Evolutionary conservation across 148 eudicot genomes (phyloP).

Genomic region (Cornus florida): DNA sequence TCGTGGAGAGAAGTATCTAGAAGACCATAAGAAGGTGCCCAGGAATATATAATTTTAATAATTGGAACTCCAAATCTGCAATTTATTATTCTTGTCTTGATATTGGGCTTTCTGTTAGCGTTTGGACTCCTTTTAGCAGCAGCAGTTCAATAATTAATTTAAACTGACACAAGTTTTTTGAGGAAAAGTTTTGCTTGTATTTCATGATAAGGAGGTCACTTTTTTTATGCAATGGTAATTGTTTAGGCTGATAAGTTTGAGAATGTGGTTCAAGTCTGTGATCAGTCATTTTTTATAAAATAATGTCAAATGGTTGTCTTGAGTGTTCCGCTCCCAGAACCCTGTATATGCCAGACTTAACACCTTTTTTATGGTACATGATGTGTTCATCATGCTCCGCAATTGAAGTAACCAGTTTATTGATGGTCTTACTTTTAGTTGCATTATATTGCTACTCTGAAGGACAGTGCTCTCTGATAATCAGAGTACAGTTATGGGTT

Average conservation of each 20-base stretch:
- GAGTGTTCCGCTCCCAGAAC: too few species aligned
- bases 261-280: too few species aligned
- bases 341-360: too few species aligned
- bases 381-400: not conserved
- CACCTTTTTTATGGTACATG: not conserved
- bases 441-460: not conserved
- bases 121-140: not conserved
- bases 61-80: not conserved
- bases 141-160: not conserved
- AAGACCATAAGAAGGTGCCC: slow-evolving; percentile 55
- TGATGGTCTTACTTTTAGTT: not conserved
- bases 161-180: too few species aligned
- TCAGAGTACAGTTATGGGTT: not conserved
- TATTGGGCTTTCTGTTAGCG: not conserved
- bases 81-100: not conserved
- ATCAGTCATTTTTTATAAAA: too few species aligned
- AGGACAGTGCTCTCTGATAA: not conserved
- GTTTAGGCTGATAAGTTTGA: too few species aligned
- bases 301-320: too few species aligned
- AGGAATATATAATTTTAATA: not conserved
- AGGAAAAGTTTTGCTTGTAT: not conserved
- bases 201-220: too few species aligned
- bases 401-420: not conserved
- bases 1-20: slow-evolving; percentile 62
- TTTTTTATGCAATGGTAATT: too few species aligned